A percentile compares a stretch with the other conserved stretches of the same genome.
Conservation (phyloP, 2,329 filamentous ascomycete species). For the Xylariales sp. region DNA sequence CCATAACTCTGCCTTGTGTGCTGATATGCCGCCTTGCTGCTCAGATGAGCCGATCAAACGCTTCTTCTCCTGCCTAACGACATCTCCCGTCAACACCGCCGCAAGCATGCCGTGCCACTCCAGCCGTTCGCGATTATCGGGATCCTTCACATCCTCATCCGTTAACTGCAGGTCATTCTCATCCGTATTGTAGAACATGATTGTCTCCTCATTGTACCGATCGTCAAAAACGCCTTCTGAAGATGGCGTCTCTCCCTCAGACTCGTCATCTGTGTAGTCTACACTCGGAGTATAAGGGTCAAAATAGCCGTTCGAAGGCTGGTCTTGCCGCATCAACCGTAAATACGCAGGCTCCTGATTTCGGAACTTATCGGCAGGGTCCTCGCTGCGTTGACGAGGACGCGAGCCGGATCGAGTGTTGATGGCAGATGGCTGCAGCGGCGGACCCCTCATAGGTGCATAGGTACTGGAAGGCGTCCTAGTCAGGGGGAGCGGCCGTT, state of each 20-base stretch:
- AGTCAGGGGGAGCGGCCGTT: constrained; percentile 59
- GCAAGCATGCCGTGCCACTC: constrained; percentile 99
- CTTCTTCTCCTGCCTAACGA: constrained; percentile 97
- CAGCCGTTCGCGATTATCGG: constrained; percentile 80
- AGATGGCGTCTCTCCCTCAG: constrained; percentile 85
- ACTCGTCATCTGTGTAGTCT: constrained; percentile 71
- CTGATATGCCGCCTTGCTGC: constrained; percentile 52
- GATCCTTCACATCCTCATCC: constrained; percentile 83
- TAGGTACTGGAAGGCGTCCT: constrained; percentile 79
- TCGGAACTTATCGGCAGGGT: constrained; percentile 45
- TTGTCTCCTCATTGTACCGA: constrained; percentile 83
- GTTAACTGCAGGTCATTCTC: constrained; percentile 87
- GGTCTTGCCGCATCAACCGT: constrained; percentile 76
- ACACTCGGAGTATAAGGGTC: constrained; percentile 67
- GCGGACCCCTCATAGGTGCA: constrained; percentile 57
- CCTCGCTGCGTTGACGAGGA: constrained; percentile 48
- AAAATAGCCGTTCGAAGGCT: constrained; percentile 60
- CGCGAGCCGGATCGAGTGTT: constrained; percentile 36
- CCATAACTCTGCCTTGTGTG: constrained; percentile 80
- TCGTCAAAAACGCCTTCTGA: constrained; percentile 84
- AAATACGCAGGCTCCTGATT: constrained; percentile 95
- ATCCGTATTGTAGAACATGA: constrained; percentile 74
- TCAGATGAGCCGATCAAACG: constrained; percentile 76
- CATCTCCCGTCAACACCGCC: constrained; percentile 91
- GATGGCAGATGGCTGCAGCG: constrained; percentile 36